phyloP scores from a whole-genome alignment of 2,329 filamentous ascomycete species.

The Colletotrichum sp. region DNA sequence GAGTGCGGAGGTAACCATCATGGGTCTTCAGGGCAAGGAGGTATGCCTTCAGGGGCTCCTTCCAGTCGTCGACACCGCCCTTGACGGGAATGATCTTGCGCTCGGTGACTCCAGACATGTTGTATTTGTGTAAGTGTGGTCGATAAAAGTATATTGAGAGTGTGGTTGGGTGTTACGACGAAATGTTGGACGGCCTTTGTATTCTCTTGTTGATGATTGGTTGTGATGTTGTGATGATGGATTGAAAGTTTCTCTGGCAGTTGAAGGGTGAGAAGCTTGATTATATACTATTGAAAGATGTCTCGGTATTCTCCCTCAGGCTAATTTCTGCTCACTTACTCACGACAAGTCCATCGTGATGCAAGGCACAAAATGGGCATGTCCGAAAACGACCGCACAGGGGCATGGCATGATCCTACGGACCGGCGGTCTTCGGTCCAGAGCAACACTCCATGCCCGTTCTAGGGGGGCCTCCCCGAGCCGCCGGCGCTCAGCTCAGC shows the following conservation, averaged over 20 bases:
- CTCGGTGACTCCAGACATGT: constrained; percentile 10
- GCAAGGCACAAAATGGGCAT: background rate
- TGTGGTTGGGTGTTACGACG: background rate
- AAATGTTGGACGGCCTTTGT: background rate
- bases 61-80: constrained; percentile 14
- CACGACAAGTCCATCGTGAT: background rate
- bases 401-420: background rate
- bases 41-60: constrained; percentile 9
- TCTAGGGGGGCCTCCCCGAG: background rate
- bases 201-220: background rate
- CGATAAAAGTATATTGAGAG: background rate
- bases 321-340: background rate
- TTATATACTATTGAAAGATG: background rate
- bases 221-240: background rate
- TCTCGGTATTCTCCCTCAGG: background rate
- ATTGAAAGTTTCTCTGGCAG: background rate
- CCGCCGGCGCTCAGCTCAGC: background rate
- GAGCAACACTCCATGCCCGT: background rate
- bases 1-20: constrained; percentile 10
- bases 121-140: background rate
- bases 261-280: background rate
- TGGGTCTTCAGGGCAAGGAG: constrained; percentile 10
- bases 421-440: background rate
- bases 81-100: constrained; percentile 14
- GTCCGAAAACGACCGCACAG: background rate